phyloP scores from a whole-genome alignment of 495 filamentous ascomycete species.

The Penicillium antarcticum region DNA sequence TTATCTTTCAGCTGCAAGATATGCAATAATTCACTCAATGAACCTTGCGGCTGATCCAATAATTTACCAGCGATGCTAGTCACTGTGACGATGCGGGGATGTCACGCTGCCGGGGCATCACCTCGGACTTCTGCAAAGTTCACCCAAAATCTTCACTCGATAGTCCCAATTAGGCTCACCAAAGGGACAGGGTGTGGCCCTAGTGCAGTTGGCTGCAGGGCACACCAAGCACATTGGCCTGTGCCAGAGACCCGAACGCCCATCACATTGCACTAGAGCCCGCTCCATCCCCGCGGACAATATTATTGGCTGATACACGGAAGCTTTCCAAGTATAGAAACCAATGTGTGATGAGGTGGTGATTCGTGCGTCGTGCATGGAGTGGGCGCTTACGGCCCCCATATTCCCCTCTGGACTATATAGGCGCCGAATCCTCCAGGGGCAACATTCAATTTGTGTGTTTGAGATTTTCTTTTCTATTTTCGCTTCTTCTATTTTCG shows the following conservation, averaged over 20 bases:
- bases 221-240: background rate
- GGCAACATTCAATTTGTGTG: conserved; percentile 18
- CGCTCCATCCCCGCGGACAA: background rate
- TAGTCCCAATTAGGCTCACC: background rate
- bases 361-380: conserved; percentile 27
- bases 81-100: conserved; percentile 5
- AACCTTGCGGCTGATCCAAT: background rate
- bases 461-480: conserved; percentile 35
- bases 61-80: background rate
- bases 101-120: background rate
- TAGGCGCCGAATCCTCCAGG: conserved; percentile 26
- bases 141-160: background rate
- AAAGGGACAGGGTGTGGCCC: background rate
- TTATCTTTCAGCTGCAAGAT: no score
- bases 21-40: background rate
- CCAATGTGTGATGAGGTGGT: conserved; percentile 26
- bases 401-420: conserved; percentile 17
- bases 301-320: conserved; percentile 8
- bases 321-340: conserved; percentile 20
- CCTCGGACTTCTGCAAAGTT: no score
- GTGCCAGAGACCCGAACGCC: background rate
- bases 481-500: conserved; percentile 38
- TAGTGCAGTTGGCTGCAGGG: conserved; percentile 2
- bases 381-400: conserved; percentile 22
- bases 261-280: conserved; percentile 1